Base-by-base conservation (phyloP, 108 stramenopile genomes). In the Discostella stelligeroides region DNA sequence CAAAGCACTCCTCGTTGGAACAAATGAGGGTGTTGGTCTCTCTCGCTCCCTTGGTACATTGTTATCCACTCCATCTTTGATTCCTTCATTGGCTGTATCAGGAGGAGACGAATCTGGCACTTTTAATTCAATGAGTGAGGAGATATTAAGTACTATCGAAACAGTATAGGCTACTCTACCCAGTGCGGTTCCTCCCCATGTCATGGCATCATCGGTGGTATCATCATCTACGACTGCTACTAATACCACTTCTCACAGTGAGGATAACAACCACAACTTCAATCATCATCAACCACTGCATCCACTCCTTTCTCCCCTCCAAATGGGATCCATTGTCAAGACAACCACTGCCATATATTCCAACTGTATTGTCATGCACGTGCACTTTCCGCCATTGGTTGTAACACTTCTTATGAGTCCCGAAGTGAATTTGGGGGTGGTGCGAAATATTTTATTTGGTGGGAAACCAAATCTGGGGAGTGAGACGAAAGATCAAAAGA, bases 21-120 rank as follows among this genome's bases (percentile, higher is more conserved):
- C 82, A 56, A 82, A 79, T 27, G 82, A 82, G 34, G 82, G 82
- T 11, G 69, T 77, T 0, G 72, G 72, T 5, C 82, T 82, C 21
- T 79, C 73, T 42, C 77, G 82, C 40, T 82, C 82, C 5, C 66
- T 79, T 17, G 82, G 82, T n/a, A 71, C 75, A n/a, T n/a, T n/a
- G n/a, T n/a, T n/a, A n/a, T n/a, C n/a, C n/a, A n/a, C n/a, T 2
- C 40, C 54, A 3, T 21, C 18, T 20, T 21, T 23, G 12, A 58
- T 25, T 62, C 46, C 50, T 12, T 10, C 53, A 25, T 30, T 25
- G 53, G 2, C 51, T 13, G 24, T 27, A 23, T 1, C 6, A 34
- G 34, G 5, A 12, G 51, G 51, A 0, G n/a, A n/a, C 24, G 14
- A 25, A 17, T 29, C 27, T 1, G 17, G 13, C n/a, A 10, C 17